phyloP scores from a whole-genome alignment of 1,284 basidiomycete species.

The Microbotryomycetes sp. region DNA sequence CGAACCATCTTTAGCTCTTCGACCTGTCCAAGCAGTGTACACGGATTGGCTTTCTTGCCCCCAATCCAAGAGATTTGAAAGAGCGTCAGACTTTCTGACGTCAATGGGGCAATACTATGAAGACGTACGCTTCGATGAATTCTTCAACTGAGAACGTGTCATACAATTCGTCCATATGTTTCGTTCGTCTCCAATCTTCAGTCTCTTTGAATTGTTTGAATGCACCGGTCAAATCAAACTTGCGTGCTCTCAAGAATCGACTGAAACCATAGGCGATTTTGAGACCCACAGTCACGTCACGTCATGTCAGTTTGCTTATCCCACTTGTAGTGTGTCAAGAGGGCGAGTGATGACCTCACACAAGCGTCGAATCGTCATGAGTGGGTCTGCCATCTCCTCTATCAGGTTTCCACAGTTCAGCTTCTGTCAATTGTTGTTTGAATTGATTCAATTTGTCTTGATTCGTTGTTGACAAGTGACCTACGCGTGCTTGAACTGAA shows the following conservation, averaged over 20 bases:
- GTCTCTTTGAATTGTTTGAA: slow-evolving; percentile 60
- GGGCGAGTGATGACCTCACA: slow-evolving; percentile 41
- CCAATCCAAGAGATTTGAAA: too few species aligned
- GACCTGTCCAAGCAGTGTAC: slow-evolving; percentile 67
- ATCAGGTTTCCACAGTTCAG: background rate
- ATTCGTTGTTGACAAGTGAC: background rate
- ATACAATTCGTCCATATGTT: slow-evolving; percentile 58
- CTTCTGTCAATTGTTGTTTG: background rate
- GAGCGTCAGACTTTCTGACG: background rate
- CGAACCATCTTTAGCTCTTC: slow-evolving; percentile 52
- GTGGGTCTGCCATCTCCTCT: background rate
- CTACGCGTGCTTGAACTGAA: background rate
- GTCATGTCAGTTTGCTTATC: too few species aligned
- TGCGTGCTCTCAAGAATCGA: slow-evolving; percentile 66
- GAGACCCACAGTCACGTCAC: background rate
- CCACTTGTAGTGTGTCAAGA: background rate
- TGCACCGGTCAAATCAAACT: slow-evolving; percentile 57
- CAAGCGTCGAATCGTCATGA: slow-evolving; percentile 57
- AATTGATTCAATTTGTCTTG: background rate
- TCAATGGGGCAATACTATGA: background rate
- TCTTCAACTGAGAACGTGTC: slow-evolving; percentile 55
- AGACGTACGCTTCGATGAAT: slow-evolving; percentile 39
- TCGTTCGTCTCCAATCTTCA: slow-evolving; percentile 57
- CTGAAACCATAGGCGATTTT: slow-evolving; percentile 42
- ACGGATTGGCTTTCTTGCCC: slow-evolving; percentile 52